phyloP scores from a whole-genome alignment of 2,329 filamentous ascomycete species.

The Diaporthe citrichinensis region DNA sequence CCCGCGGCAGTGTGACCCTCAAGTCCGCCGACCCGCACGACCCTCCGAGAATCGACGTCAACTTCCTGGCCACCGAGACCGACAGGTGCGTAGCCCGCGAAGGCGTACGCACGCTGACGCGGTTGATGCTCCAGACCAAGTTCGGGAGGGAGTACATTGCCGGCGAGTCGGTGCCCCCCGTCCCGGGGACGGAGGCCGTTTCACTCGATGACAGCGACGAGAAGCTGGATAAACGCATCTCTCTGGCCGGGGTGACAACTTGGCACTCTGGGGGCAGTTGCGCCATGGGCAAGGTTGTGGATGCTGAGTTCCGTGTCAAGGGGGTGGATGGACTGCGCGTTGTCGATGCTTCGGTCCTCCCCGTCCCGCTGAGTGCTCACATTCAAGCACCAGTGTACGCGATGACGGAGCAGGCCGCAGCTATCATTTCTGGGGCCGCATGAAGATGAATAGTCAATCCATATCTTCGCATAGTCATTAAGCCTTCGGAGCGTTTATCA shows the following conservation, averaged over 20 bases:
- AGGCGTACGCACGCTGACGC: slow-evolving; percentile 46
- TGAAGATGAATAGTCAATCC: neutral
- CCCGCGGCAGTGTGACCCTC: slow-evolving; percentile 48
- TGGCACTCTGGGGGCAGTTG: slow-evolving; percentile 49
- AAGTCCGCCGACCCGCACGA: slow-evolving; percentile 43
- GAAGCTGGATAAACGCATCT: slow-evolving; percentile 48
- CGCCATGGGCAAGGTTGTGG: slow-evolving; percentile 52
- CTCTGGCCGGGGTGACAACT: slow-evolving; percentile 42
- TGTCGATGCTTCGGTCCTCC: slow-evolving; percentile 56
- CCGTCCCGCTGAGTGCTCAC: slow-evolving; percentile 42
- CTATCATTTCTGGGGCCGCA: slow-evolving; percentile 24
- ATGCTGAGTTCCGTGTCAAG: slow-evolving; percentile 54
- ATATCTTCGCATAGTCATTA: neutral
- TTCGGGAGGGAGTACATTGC: slow-evolving; percentile 48
- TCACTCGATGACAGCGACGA: slow-evolving; percentile 46
- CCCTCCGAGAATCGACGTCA: slow-evolving; percentile 48
- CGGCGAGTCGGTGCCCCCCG: slow-evolving; percentile 44
- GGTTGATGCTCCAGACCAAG: slow-evolving; percentile 44
- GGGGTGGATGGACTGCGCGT: slow-evolving; percentile 55
- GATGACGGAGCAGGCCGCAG: slow-evolving; percentile 29
- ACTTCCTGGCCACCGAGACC: slow-evolving; percentile 48
- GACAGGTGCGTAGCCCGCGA: slow-evolving; percentile 50
- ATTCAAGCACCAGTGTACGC: slow-evolving; percentile 33
- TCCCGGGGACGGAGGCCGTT: slow-evolving; percentile 44
- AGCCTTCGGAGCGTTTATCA: neutral